Base-by-base conservation (phyloP, 805 yeast genomes). In the Candida oleophila region DNA sequence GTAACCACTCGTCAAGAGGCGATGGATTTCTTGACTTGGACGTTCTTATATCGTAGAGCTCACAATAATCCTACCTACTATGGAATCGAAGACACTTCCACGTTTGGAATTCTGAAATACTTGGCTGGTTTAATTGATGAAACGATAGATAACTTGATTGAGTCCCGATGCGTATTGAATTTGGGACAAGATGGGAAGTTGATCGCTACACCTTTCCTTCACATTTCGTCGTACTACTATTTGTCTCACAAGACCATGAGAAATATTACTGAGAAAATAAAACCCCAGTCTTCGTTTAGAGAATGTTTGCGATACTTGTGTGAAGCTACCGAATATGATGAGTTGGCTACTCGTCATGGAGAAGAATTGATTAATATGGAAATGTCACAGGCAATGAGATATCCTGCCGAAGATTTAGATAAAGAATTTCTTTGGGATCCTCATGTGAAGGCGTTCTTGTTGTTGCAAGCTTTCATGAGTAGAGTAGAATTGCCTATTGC, bases 141-240 rank as follows among this genome's bases (percentile, higher is more conserved):
- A 1, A 78, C 95, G 1, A 74, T 91, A 42, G 77, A 74, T 1
- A 85, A 83, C 53, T 76, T 94, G 51, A 72, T 69, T 22, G 85
- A 82, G 46, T 88, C 97, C 0, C 78, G 77, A 52, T 91, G 97
- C 74, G 77, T 90, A 7, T 56, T 65, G 3, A 44, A 73, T 2
- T 60, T 65, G 12, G 80, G 81, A 1, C 74, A 73, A 34, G 42
- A 28, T 39, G 42, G 42, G 7, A 74, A 71, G 43, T 65, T 71
- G 21, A 56, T 83, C 30, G 77, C 96, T 5, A 90, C 98, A 0
- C 89, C 96, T 16, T 90, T 82, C 61, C 74, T 94, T 66, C 80
- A 82, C 51, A 88, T 94, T 36, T 79, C 96, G 1, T 89, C 97
- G 1, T 94, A 87, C 67, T 94, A 94, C 66, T 94, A 94, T 69